Evolutionary conservation across 495 filamentous ascomycete species (phyloP), one percentile per base, ranked within the genome.

Genomic region (Melanomma pulvis-pyrius): DNA sequence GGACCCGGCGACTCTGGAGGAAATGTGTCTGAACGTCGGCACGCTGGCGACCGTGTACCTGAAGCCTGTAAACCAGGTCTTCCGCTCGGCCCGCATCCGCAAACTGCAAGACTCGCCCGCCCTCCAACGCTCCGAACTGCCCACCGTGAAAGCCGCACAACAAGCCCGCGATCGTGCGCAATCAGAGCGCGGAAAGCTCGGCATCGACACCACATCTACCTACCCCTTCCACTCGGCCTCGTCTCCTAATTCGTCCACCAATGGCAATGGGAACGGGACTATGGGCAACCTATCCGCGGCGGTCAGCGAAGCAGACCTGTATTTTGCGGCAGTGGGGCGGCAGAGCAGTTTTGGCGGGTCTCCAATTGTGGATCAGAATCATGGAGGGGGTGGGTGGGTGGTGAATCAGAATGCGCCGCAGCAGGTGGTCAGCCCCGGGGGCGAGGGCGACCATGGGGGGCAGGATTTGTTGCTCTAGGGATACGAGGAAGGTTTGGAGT

Each of bases 41-140:
- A 99, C 94, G 0, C 83, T 98, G 2, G 93, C 94, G 7, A 98
- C 94, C 4, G 92, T 99, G 59, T 99, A 99, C 74, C 86, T 98
- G 28, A 98, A 98, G 76, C 96, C 94, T 6, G 94, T 98, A 5
- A 90, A 97, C 71, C 92, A 96, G 56, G 93, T 99, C n/a, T 98
- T 99, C 83, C 87, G 94, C 54, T 87, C 88, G 39, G 94, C 94
- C 19, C 86, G 94, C 17, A 88, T 90, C 2, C 82, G 92, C 25
- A 85, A 87, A 22, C 82, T 98, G 1, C 78, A 84, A 41, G 91
- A 93, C 41, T 90, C 86, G 9, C 94, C 94, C 0, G 92, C 92
- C 0, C 80, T 99, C 39, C 94, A 97, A 77, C 86, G 86, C 1
- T 15, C 50, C n/a, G 54, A 61, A 34, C 60, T 73, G 25, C 71